Base-by-base conservation (phyloP, 2,329 filamentous ascomycete species). In the Tolypocladium capitatum region DNA sequence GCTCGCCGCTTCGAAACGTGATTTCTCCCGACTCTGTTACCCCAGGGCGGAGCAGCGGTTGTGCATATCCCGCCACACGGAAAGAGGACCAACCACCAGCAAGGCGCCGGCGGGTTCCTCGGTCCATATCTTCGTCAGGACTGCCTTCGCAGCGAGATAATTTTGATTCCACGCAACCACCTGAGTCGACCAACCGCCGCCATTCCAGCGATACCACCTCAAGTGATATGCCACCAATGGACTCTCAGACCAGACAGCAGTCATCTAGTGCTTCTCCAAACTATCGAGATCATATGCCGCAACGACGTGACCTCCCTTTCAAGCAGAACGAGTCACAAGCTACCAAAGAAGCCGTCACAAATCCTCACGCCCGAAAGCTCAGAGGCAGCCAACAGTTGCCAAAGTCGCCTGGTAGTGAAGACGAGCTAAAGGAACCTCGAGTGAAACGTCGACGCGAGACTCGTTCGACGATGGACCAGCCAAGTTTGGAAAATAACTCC, bases 211-310 rank as follows among this genome's bases (percentile, higher is more conserved):
- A 42, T 13, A 16, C 38, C 24, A 28, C 16, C 11, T 16, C 24
- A 4, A 24, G 16, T 24, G 24, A 42, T 42, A 6, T 42, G 14
- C 21, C 21, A 4, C 14, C 36, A n/a, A 27, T 10, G n/a, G 16
- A 28, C 24, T 18, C 24, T 42, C 8, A 13, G 24, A 18, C 16
- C 16, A 30, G 31, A 10, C 27, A 42, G 30, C 36, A 48, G 33
- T 18, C 36, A 24, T 32, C 41, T 14, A 34, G 14, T 10, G 24
- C 28, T 31, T 16, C 35, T 2, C 28, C 45, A 10, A 48, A 55
- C 30, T 64, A 63, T 46, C 58, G 56, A 20, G 48, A 57, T 35
- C 44, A 57, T 2, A 60, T 65, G 59, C 63, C 63, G 4, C 56
- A 40, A 14, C 61, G 60, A 38, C 59, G 63, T 18, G 53, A 55